Evolutionary conservation across 2,329 filamentous ascomycete genomes (phyloP).

Genomic region (Penicillium hordei): DNA sequence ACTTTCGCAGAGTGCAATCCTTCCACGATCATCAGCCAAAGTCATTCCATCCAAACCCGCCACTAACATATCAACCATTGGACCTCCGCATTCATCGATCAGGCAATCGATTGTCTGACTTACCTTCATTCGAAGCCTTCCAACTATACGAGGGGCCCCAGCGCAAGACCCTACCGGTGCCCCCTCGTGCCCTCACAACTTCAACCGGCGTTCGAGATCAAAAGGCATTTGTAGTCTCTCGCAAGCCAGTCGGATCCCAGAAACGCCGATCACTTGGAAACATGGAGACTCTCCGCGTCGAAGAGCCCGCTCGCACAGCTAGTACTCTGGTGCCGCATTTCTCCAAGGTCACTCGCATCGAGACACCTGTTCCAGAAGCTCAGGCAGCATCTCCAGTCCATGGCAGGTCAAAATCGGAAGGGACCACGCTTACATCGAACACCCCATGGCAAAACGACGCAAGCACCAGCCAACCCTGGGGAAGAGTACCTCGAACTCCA

Average conservation of each 20-base stretch:
- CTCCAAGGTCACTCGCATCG: conserved; percentile 21
- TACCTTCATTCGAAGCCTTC: conserved; percentile 46
- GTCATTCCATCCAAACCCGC: conserved; percentile 13
- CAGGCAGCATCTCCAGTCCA: conserved; percentile 9
- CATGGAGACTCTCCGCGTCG: conserved; percentile 20
- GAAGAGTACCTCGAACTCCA: conserved; percentile 12
- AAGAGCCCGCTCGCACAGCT: conserved; percentile 18
- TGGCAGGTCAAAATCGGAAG: conserved; percentile 13
- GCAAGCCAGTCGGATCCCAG: conserved; percentile 41
- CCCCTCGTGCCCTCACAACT: conserved; percentile 34
- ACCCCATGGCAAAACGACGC: conserved; percentile 4
- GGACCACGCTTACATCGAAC: conserved; percentile 8
- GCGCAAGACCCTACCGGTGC: conserved; percentile 29
- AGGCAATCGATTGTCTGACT: conserved; percentile 46
- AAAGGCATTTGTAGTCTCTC: conserved; percentile 33
- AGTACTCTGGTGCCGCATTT: conserved; percentile 36
- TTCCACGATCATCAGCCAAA: conserved; percentile 12
- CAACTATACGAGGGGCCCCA: conserved; percentile 31
- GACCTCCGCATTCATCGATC: conserved; percentile 49
- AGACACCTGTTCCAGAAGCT: not conserved
- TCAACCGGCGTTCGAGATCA: conserved; percentile 20
- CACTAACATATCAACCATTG: conserved; percentile 41
- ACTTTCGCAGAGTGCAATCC: conserved; percentile 42
- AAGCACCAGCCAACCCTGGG: not conserved
- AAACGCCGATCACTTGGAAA: conserved; percentile 30